phyloP scores from a whole-genome alignment of 2,329 filamentous ascomycete species.

The Beauveria sp. region DNA sequence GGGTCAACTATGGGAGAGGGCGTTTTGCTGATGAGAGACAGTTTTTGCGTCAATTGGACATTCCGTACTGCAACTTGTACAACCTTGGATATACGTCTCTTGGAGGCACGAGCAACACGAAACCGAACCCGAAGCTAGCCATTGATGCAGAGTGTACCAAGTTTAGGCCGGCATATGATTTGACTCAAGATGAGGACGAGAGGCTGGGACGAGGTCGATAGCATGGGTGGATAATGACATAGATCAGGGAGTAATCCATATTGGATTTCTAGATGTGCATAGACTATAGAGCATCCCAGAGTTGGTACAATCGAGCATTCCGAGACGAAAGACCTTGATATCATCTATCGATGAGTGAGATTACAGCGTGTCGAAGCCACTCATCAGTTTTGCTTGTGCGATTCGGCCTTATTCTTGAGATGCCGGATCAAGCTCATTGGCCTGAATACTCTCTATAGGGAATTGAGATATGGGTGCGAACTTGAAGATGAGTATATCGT shows the following conservation, averaged over 20 bases:
- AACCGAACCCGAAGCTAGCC: constrained; percentile 73
- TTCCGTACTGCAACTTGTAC: constrained; percentile 83
- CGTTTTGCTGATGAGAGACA: constrained; percentile 27
- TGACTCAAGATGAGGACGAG: constrained; percentile 69
- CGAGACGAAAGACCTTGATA: not conserved
- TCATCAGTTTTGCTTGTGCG: constrained; percentile 2
- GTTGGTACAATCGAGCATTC: not conserved
- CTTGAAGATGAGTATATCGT: not conserved
- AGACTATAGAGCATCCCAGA: constrained; percentile 8
- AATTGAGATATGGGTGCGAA: no score
- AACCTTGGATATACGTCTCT: constrained; percentile 84
- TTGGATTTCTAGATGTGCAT: not conserved
- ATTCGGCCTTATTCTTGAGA: not conserved
- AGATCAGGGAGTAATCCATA: not conserved
- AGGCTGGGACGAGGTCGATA: constrained; percentile 62
- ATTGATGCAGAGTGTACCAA: constrained; percentile 24
- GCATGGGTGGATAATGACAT: not conserved
- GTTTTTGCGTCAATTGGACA: constrained; percentile 71
- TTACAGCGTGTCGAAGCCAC: not conserved
- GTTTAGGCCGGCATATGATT: constrained; percentile 69
- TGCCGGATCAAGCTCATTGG: not conserved
- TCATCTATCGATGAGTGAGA: not conserved
- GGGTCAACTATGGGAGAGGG: not conserved
- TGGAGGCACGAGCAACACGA: constrained; percentile 83
- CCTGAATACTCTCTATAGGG: no score